A percentile compares a stretch with the other conserved stretches of the same genome.
Conservation (phyloP, 108 stramenopile genomes). For the Chaetoceros tenuissimus region DNA sequence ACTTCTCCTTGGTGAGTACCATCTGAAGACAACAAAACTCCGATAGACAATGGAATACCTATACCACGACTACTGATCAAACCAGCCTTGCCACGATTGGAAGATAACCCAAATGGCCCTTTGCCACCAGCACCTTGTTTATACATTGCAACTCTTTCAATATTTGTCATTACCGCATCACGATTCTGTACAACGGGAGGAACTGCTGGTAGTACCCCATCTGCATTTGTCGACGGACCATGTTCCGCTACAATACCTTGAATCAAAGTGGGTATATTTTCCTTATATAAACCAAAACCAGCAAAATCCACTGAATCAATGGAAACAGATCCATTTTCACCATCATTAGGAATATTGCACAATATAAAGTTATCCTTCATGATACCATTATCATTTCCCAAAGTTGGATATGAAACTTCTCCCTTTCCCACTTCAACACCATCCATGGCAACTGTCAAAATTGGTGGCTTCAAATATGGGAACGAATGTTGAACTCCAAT, state of each 20-base stretch:
- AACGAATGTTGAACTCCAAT: slow-evolving; percentile 68
- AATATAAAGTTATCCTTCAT: slow-evolving; percentile 26
- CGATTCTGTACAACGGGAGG: slow-evolving; percentile 39
- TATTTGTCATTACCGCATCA: slow-evolving; percentile 45
- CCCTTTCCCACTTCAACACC: slow-evolving; percentile 52
- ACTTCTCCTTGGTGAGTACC: slow-evolving; percentile 19
- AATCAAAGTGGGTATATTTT: slow-evolving; percentile 6
- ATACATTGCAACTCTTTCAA: slow-evolving; percentile 22
- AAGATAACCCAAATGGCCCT: slow-evolving; percentile 36
- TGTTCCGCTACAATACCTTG: slow-evolving; percentile 35
- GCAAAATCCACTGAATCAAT: slow-evolving; percentile 7
- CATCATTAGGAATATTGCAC: slow-evolving; percentile 20
- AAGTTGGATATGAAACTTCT: slow-evolving; percentile 59
- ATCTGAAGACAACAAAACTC: background rate
- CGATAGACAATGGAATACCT: slow-evolving; percentile 39
- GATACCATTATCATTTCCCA: slow-evolving; percentile 17
- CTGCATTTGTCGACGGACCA: slow-evolving; percentile 31
- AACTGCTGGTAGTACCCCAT: slow-evolving; percentile 37
- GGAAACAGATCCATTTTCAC: slow-evolving; percentile 8
- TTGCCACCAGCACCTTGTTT: slow-evolving; percentile 8
- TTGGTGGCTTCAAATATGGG: slow-evolving; percentile 76
- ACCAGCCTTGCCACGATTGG: slow-evolving; percentile 61
- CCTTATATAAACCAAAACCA: slow-evolving; percentile 1
- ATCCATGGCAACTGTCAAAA: slow-evolving; percentile 66
- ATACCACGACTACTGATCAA: slow-evolving; percentile 43